Base-by-base conservation (phyloP, 169 alveolate genomes). In the Toxoplasma gondii region DNA sequence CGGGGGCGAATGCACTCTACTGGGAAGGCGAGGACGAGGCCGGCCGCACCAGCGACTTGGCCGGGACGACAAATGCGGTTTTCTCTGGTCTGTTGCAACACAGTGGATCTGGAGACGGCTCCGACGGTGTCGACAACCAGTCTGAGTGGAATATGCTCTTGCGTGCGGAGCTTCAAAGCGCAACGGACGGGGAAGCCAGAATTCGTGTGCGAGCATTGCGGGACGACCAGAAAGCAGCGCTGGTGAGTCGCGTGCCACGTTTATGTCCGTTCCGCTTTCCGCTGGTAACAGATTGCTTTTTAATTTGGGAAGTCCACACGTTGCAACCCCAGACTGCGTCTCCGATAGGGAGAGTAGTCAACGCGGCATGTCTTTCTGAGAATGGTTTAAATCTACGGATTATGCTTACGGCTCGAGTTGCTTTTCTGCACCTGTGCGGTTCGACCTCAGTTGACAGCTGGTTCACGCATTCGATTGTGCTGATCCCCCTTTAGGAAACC, bases 211-310 rank as follows among this genome's bases (percentile, higher is more conserved):
- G 87, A 17, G 41, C 87, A 22, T 31, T 78, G 87, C 29, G 87
- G 45, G 87, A 78, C 22, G 87, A 78, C 45, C 87, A 78, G 44
- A 78, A 78, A 39, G 87, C 87, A 16, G 87, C 87, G 53, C 45
- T 78, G 87, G 87, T 78, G 24, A 78, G 87, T 64, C 27, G 36
- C 29, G 24, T 64, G 7, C 74, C 58, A 49, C 58, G 58, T 12
- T 7, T 12, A 49, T 12, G 74, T 64, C 29, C 7, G 31, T 1
- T 64, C n/a, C 22, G n/a, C 74, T 64, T 64, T 64, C 74, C 19
- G 9, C 67, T 53, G 41, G 41, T 0, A 39, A 0, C 41, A 39
- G 41, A 39, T 39, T 39, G 27, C 69, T 54, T 54, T 24, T 17
- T 24, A 24, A 54, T 0, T 0, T 54, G 27, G 69, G 69, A 12